A percentile compares a stretch with the other conserved stretches of the same genome.
phyloP scores from a whole-genome alignment of 441 rosid species.

The Melastoma candidum region DNA sequence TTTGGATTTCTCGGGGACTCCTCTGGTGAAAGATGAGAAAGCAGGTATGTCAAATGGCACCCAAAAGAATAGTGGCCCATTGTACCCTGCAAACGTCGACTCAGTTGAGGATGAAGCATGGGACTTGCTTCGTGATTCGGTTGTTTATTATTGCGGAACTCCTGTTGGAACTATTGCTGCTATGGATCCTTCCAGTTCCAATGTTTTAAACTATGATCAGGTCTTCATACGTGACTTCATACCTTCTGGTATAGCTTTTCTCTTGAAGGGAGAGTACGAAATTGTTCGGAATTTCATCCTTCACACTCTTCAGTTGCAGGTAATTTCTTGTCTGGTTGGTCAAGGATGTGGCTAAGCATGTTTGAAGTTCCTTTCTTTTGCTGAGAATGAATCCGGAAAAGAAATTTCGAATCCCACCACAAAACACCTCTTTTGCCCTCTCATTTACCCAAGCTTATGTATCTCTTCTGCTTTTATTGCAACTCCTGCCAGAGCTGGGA shows the following conservation, averaged over 20 bases:
- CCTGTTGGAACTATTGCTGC: constrained; percentile 81
- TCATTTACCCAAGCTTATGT: neutral
- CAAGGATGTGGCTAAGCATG: neutral
- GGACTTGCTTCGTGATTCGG: constrained; percentile 56
- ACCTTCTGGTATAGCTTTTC: constrained; percentile 84
- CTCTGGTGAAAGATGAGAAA: constrained; percentile 22
- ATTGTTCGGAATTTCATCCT: constrained; percentile 91
- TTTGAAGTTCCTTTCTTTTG: constrained; percentile 10
- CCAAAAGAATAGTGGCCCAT: constrained; percentile 16
- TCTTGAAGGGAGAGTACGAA: constrained; percentile 88
- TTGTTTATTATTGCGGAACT: constrained; percentile 59
- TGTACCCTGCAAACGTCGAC: constrained; percentile 24
- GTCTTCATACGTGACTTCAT: constrained; percentile 91
- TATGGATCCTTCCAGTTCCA: constrained; percentile 67
- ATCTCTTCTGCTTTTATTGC: neutral
- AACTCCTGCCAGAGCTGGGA: constrained; percentile 67
- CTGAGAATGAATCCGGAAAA: neutral
- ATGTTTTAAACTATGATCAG: constrained; percentile 79
- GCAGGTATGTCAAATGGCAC: constrained; percentile 22
- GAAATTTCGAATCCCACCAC: neutral
- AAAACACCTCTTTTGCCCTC: neutral
- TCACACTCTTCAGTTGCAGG: constrained; percentile 92
- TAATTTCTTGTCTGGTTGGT: constrained; percentile 13
- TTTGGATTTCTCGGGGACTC: constrained; percentile 21
- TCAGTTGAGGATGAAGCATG: constrained; percentile 83